phyloP scores from a whole-genome alignment of 2,329 filamentous ascomycete species.

The Delphinella strobiligena region DNA sequence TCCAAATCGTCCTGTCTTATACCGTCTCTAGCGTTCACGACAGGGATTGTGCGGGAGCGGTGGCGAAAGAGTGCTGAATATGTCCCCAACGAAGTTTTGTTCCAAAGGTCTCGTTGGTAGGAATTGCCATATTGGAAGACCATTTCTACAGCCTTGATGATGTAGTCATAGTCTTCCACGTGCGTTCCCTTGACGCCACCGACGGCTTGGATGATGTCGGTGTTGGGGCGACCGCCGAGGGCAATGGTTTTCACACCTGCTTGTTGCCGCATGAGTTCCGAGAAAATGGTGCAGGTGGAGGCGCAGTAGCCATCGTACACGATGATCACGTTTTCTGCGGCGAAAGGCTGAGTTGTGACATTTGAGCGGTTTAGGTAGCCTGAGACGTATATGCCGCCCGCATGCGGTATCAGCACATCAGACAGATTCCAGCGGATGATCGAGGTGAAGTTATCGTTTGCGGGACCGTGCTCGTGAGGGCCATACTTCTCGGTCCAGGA shows the following conservation, averaged over 20 bases:
- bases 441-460: constrained; percentile 44
- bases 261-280: constrained; percentile 34
- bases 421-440: constrained; percentile 42
- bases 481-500: constrained; percentile 37
- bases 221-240: constrained; percentile 29
- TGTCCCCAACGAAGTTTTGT: constrained; percentile 15
- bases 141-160: constrained; percentile 12
- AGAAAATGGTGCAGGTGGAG: constrained; percentile 34
- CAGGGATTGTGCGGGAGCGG: constrained; percentile 12
- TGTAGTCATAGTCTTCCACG: constrained; percentile 14
- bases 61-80: constrained; percentile 18
- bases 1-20: constrained; percentile 22
- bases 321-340: constrained; percentile 45
- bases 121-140: constrained; percentile 13
- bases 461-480: constrained; percentile 24
- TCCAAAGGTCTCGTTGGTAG: constrained; percentile 10
- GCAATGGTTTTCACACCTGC: constrained; percentile 30
- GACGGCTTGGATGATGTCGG: constrained; percentile 31
- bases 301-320: constrained; percentile 34
- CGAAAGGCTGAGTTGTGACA: constrained; percentile 39
- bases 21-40: constrained; percentile 20
- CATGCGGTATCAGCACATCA: constrained; percentile 27
- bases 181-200: constrained; percentile 34
- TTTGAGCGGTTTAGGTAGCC: constrained; percentile 38
- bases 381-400: constrained; percentile 27